These are phyloP conservation scores for Yarrowia deformans DNA, from an alignment of 805 yeast species.

Conservation along the genomic window DNA sequence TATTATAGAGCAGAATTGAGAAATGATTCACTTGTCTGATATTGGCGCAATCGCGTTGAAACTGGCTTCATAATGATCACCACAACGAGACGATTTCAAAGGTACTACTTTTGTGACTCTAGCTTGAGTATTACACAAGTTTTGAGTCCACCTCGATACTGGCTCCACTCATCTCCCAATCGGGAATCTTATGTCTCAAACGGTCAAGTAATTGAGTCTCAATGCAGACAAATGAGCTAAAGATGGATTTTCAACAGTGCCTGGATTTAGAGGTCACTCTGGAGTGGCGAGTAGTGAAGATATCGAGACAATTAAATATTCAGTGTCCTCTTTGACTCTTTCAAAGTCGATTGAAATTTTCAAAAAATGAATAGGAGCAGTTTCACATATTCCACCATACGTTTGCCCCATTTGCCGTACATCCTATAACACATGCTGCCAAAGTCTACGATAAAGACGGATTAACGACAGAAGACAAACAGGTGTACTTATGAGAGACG, in stretches of 20 bases:
- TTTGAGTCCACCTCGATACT: too few relatives aligned
- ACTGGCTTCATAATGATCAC: background rate
- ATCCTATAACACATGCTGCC: background rate
- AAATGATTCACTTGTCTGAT: too few relatives aligned
- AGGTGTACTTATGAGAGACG: background rate
- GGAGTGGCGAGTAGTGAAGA: too few relatives aligned
- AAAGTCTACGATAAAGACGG: background rate
- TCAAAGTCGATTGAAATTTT: background rate
- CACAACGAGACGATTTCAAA: background rate
- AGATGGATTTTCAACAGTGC: background rate
- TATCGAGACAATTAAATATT: too few relatives aligned
- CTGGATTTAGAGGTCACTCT: too few relatives aligned
- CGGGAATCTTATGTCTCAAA: background rate
- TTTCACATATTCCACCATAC: background rate
- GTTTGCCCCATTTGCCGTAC: background rate
- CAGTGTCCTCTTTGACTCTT: background rate
- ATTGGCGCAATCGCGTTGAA: background rate
- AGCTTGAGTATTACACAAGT: too few relatives aligned
- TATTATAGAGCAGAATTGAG: too few relatives aligned
- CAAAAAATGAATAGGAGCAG: too few relatives aligned
- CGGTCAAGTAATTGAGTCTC: constrained; percentile 1
- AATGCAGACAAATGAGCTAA: background rate
- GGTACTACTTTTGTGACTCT: too few relatives aligned
- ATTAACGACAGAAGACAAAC: background rate
- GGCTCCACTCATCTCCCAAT: background rate